These are phyloP conservation scores for Pythium pyrilobum DNA, from an alignment of 352 stramenopile genomes.

Conservation along the genomic window DNA sequence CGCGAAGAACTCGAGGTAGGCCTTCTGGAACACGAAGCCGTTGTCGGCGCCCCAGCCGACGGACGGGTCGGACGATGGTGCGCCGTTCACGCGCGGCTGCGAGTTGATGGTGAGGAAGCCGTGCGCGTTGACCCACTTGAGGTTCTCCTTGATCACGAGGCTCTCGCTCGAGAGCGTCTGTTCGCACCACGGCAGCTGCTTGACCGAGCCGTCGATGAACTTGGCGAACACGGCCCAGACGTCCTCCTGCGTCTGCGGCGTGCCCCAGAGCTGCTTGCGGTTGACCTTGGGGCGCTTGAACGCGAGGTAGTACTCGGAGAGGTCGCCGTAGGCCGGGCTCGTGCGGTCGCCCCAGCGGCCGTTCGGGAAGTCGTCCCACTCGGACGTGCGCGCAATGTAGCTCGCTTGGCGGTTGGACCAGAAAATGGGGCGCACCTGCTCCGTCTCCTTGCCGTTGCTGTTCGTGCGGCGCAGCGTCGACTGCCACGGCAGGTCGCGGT, in stretches of 20 bases:
- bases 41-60: slow-evolving; percentile 95
- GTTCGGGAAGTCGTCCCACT: slow-evolving; percentile 97
- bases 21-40: slow-evolving; percentile 98
- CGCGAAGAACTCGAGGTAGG: slow-evolving; percentile 98
- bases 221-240: slow-evolving; percentile 94
- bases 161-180: slow-evolving; percentile 92
- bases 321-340: slow-evolving; percentile 93
- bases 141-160: slow-evolving; percentile 70
- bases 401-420: slow-evolving; percentile 97
- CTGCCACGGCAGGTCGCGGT: slow-evolving; percentile 71
- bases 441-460: slow-evolving; percentile 56
- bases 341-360: slow-evolving; percentile 93
- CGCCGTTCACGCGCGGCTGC: slow-evolving; percentile 89
- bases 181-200: slow-evolving; percentile 97
- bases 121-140: slow-evolving; percentile 82
- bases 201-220: slow-evolving; percentile 72
- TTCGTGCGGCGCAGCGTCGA: slow-evolving; percentile 56
- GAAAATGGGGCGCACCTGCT: slow-evolving; percentile 96
- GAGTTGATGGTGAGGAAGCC: slow-evolving; percentile 97
- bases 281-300: slow-evolving; percentile 80
- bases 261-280: slow-evolving; percentile 74
- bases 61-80: slow-evolving; percentile 76
- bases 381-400: slow-evolving; percentile 95
- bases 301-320: slow-evolving; percentile 93
- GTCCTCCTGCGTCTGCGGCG: slow-evolving; percentile 79